Evolutionary conservation across 2,329 filamentous ascomycete genomes (phyloP).

Genomic region (Coniochaeta sp.): DNA sequence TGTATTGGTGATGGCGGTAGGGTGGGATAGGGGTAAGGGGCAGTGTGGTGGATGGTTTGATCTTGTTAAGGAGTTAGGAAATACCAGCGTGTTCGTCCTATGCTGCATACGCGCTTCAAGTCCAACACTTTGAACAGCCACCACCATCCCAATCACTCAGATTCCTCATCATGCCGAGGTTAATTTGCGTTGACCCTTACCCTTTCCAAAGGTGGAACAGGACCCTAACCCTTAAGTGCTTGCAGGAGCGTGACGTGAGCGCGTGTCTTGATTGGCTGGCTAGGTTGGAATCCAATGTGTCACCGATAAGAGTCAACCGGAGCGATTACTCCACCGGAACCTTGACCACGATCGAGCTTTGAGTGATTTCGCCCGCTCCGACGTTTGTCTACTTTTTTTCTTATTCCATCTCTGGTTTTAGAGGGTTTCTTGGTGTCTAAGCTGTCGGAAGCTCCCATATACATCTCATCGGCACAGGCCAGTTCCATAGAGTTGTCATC

Average conservation of each 20-base stretch:
- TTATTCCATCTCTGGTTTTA: no score
- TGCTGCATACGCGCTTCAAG: no score
- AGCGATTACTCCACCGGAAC: neutral
- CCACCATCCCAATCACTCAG: no score
- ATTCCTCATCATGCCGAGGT: no score
- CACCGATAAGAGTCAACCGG: neutral
- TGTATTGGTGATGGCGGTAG: neutral
- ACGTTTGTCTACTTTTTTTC: no score
- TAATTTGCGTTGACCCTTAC: no score
- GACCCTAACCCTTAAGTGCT: slow-evolving; percentile 1
- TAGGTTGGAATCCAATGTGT: slow-evolving; percentile 2
- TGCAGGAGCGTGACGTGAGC: neutral
- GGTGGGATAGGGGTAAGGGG: neutral
- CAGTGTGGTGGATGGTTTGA: neutral
- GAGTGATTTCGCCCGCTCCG: neutral
- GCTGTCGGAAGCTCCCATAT: no score
- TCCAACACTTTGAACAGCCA: no score
- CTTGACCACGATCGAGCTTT: neutral
- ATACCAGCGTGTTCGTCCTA: neutral
- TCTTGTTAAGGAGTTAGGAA: neutral
- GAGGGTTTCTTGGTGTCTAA: no score
- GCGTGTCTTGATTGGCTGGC: neutral
- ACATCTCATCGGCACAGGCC: no score
- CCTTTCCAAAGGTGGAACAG: no score
- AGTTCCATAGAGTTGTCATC: no score